Percentiles rank a stretch among this genome's conserved stretches.
These are phyloP conservation scores for Melanomma pulvis-pyrius DNA, from an alignment of 495 filamentous ascomycete species.

Conservation along the genomic window DNA sequence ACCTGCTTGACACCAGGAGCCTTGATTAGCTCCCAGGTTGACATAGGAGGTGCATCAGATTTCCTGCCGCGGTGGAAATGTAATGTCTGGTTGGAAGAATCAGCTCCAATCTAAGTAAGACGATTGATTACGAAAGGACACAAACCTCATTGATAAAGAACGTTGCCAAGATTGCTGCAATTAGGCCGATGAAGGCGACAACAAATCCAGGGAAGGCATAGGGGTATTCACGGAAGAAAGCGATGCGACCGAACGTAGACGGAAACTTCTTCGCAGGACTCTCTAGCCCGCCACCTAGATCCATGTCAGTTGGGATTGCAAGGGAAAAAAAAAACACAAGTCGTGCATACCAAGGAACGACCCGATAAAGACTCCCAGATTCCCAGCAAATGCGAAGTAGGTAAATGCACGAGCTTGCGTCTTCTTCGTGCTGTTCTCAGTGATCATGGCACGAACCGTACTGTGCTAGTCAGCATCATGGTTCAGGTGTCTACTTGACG, in stretches of 20 bases:
- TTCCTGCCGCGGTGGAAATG: constrained; percentile 34
- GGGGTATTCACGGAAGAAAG: constrained; percentile 64
- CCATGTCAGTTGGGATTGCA: background rate
- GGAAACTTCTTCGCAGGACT: constrained; percentile 63
- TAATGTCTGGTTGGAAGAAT: constrained; percentile 37
- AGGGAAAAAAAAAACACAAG: background rate
- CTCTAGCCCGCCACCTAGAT: constrained; percentile 59
- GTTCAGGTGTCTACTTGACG: background rate
- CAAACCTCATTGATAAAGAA: constrained; percentile 58
- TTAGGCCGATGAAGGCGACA: constrained; percentile 53
- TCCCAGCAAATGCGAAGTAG: constrained; percentile 70
- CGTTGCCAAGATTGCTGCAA: constrained; percentile 52
- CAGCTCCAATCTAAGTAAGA: background rate
- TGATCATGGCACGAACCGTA: constrained; percentile 71
- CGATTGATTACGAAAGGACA: constrained; percentile 44
- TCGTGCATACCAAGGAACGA: constrained; percentile 57
- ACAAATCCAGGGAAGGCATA: constrained; percentile 65
- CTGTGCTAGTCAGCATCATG: constrained; percentile 21
- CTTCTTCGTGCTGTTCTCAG: constrained; percentile 65
- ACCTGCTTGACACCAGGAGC: constrained; percentile 63
- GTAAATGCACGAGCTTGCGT: constrained; percentile 72
- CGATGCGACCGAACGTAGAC: constrained; percentile 53
- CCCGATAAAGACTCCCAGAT: constrained; percentile 70
- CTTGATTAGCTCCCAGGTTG: constrained; percentile 60
- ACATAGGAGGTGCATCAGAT: constrained; percentile 43